Evolutionary conservation across 176 grass and related monocot species (phyloP).

Genomic region (Tillandsia leiboldiana): DNA sequence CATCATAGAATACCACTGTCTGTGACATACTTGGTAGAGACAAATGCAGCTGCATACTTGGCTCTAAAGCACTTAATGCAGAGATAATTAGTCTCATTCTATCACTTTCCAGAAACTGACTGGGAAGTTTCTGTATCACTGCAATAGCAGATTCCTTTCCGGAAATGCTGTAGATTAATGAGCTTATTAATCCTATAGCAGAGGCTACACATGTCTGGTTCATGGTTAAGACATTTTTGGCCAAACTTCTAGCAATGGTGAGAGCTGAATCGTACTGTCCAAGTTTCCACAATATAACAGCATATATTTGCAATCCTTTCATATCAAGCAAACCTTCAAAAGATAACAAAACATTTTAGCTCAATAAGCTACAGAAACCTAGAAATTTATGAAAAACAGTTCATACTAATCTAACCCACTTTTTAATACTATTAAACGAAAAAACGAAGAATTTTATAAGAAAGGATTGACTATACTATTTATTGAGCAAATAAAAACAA

Average conservation of each 20-base stretch:
- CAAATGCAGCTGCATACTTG: constrained; percentile 51
- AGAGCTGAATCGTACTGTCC: constrained; percentile 55
- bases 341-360: constrained; percentile 25
- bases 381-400: not conserved
- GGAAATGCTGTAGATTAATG: constrained; percentile 60
- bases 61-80: constrained; percentile 77
- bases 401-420: not conserved
- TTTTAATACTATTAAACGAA: not conserved
- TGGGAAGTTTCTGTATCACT: constrained; percentile 67
- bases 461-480: no score
- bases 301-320: constrained; percentile 85
- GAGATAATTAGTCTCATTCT: constrained; percentile 71
- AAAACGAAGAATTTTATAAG: no score
- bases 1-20: constrained; percentile 39
- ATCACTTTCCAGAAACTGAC: constrained; percentile 34
- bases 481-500: no score
- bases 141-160: constrained; percentile 57
- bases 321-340: constrained; percentile 49
- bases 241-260: constrained; percentile 49
- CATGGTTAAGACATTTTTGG: constrained; percentile 59
- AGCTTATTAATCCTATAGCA: constrained; percentile 69
- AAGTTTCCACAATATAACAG: constrained; percentile 85
- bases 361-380: not conserved
- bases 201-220: constrained; percentile 39
- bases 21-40: constrained; percentile 45